phyloP scores from a whole-genome alignment of 495 filamentous ascomycete species.

The Tuber aestivum region DNA sequence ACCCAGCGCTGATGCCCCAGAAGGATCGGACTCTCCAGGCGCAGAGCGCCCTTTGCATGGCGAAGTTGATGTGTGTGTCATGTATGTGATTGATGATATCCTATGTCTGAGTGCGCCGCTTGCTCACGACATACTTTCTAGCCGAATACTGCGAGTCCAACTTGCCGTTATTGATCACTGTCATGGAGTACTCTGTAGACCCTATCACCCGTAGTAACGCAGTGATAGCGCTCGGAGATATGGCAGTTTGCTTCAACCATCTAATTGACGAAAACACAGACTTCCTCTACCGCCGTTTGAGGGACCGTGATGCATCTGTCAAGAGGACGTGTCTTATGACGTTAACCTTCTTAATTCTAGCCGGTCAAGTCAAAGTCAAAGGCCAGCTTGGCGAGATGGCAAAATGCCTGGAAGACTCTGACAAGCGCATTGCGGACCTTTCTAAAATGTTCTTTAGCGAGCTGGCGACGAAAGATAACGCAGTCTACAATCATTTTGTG shows the following conservation, averaged over 20 bases:
- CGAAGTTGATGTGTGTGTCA: slow-evolving; percentile 95
- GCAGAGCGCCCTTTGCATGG: slow-evolving; percentile 89
- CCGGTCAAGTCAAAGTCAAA: slow-evolving; percentile 98
- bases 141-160: slow-evolving; percentile 91
- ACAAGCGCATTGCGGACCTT: slow-evolving; percentile 87
- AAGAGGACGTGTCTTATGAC: slow-evolving; percentile 99
- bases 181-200: slow-evolving; percentile 87
- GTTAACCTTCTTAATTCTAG: slow-evolving; percentile 92
- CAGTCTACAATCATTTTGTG: slow-evolving; percentile 98
- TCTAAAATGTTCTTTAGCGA: slow-evolving; percentile 98
- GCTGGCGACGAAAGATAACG: slow-evolving; percentile 94
- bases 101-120: not conserved
- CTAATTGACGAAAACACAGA: slow-evolving; percentile 99
- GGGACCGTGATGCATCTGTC: slow-evolving; percentile 79
- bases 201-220: slow-evolving; percentile 89
- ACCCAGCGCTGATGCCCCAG: slow-evolving; percentile 4
- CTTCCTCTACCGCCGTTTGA: slow-evolving; percentile 88
- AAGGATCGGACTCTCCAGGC: slow-evolving; percentile 77
- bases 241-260: slow-evolving; percentile 99
- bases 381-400: slow-evolving; percentile 99
- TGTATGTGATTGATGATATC: slow-evolving; percentile 30
- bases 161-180: slow-evolving; percentile 89
- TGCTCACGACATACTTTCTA: not conserved
- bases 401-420: slow-evolving; percentile 91
- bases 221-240: slow-evolving; percentile 93